Percentiles rank a stretch among this genome's conserved stretches.
Evolutionary conservation across 148 eudicot genomes (phyloP).

Genomic region (Rhododendron kiyosumense): DNA sequence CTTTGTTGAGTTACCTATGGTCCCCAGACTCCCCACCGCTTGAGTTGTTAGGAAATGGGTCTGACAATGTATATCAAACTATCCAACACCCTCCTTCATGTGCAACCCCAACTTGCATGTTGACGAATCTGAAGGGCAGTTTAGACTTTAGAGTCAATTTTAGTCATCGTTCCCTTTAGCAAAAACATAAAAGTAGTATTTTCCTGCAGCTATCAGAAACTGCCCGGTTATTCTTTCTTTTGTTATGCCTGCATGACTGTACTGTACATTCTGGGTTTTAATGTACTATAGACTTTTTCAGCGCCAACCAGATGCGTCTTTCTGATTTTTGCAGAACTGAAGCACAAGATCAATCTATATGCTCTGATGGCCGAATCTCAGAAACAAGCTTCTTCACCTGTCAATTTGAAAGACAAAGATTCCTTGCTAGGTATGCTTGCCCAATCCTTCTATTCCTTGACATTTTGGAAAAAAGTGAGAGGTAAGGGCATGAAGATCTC

Average conservation of each 20-base stretch:
- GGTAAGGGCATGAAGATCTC: neutral
- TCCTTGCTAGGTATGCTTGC: constrained; percentile 30
- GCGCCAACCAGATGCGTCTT: neutral
- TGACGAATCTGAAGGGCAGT: neutral
- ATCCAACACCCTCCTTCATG: neutral
- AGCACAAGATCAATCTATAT: neutral
- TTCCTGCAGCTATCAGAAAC: neutral
- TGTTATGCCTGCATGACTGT: too few relatives aligned
- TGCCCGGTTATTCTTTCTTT: neutral
- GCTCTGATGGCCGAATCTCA: constrained; percentile 11
- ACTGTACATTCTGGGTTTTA: neutral
- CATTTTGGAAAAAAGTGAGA: neutral
- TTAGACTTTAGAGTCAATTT: too few relatives aligned
- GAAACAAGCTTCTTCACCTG: constrained; percentile 30
- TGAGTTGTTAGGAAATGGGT: neutral
- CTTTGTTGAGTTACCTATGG: neutral
- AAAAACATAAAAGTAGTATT: neutral
- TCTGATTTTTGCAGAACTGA: constrained; percentile 2
- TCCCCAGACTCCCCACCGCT: neutral
- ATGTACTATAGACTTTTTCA: neutral
- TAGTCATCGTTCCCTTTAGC: neutral
- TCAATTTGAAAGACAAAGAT: constrained; percentile 29
- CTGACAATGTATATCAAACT: neutral
- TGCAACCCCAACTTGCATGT: neutral
- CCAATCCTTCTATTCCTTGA: neutral